A percentile compares a stretch with the other conserved stretches of the same genome.
Evolutionary conservation across 1,284 basidiomycete genomes (phyloP).

Genomic region (Cystobasidium sp.): DNA sequence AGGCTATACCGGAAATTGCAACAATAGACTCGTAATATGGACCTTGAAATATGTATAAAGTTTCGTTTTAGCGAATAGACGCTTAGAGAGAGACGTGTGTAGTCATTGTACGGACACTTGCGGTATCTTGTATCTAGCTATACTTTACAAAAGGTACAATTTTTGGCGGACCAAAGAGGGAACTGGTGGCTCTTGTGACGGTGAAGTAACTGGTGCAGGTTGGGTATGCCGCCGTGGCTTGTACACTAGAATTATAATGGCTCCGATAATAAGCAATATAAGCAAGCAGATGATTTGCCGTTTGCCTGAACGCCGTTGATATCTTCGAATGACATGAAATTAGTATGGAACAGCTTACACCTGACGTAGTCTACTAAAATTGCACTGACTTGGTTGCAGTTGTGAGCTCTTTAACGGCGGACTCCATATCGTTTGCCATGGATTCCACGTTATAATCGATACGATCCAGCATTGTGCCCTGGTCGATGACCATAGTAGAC

Average conservation of each 20-base stretch:
- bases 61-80: background rate
- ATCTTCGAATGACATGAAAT: slow-evolving; percentile 60
- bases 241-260: slow-evolving; percentile 78
- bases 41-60: too few species aligned
- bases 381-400: slow-evolving; percentile 72
- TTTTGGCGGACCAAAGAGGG: background rate
- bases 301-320: slow-evolving; percentile 89
- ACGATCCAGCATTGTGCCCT: slow-evolving; percentile 93
- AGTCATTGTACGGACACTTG: background rate
- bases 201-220: background rate
- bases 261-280: slow-evolving; percentile 82
- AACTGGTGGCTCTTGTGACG: background rate
- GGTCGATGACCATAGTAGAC: slow-evolving; percentile 90
- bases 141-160: background rate
- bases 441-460: slow-evolving; percentile 98
- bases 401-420: slow-evolving; percentile 82
- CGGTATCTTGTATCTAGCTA: too few species aligned
- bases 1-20: background rate
- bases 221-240: slow-evolving; percentile 64
- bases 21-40: too few species aligned
- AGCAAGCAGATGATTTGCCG: slow-evolving; percentile 92
- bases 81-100: background rate
- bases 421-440: slow-evolving; percentile 77
- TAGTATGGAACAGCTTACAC: background rate
- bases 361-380: background rate